Conservation (phyloP, 2,329 filamentous ascomycete species). For the Fusarium albosuccineum region DNA sequence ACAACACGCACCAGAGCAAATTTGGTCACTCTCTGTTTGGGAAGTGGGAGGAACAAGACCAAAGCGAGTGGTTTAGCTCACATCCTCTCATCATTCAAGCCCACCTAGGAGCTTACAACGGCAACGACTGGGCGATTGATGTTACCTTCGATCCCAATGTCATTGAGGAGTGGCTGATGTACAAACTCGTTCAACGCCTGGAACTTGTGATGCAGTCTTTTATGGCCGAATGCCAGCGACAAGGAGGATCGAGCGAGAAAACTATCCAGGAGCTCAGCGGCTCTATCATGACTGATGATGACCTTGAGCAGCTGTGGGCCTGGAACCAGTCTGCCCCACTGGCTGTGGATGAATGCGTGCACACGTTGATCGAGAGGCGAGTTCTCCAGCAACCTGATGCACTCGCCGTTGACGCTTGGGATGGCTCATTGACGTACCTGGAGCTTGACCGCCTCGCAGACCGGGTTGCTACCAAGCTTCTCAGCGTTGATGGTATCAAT, state of each 20-base stretch:
- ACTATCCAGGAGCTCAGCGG: not conserved
- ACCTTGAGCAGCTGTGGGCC: not conserved
- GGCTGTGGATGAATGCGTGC: not conserved
- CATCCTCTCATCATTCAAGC: constrained; percentile 2
- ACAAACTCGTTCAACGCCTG: not conserved
- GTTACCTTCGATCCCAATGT: not conserved
- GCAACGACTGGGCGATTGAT: not conserved
- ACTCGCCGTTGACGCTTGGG: constrained; percentile 17
- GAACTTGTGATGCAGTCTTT: not conserved
- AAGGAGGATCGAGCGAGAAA: not conserved
- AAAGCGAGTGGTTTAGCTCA: constrained; percentile 2
- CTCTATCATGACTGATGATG: not conserved
- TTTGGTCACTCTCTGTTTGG: not conserved
- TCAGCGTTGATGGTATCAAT: too few relatives aligned
- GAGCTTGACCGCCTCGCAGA: constrained; percentile 2
- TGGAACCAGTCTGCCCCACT: not conserved
- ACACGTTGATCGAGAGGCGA: not conserved
- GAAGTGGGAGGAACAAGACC: constrained; percentile 1
- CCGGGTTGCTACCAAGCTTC: not conserved
- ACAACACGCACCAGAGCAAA: not conserved
- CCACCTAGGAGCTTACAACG: not conserved
- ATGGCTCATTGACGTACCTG: constrained; percentile 11
- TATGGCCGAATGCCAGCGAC: not conserved
- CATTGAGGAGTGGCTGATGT: not conserved
- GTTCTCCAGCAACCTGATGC: not conserved